Evolutionary conservation across 176 grass and related monocot genomes (phyloP), one percentile per base, ranked within the genome.

Genomic region (Avena sativa): DNA sequence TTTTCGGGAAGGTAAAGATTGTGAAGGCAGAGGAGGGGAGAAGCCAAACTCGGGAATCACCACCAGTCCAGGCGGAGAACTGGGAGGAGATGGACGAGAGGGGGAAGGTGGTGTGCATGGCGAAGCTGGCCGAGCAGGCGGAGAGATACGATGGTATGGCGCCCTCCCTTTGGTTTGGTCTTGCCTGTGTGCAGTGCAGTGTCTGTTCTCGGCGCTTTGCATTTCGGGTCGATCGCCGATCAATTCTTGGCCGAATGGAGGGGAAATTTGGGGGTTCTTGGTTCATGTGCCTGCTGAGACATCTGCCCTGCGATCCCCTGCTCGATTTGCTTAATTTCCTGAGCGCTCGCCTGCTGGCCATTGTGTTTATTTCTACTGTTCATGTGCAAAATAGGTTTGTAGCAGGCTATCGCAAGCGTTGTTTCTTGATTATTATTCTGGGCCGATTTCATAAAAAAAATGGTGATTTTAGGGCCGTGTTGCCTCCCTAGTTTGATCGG

Each of bases 111-210:
- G 88, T 95, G 30, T 79, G 51, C 74, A 79, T 90, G 53, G 88
- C 93, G 32, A 92, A 91, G 89, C 77, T 95, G 67, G 91, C 93
- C 34, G 83, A 92, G 76, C 86, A 92, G 84, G 88, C 86, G 19
- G 88, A 91, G 86, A 88, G 91, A 91, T 95, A 82, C 55, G 79
- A 92, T 61, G 91, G 93, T 92, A 88, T 51, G 21, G 57, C 34
- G 23, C 72, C 21, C 56, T 46, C 20, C 50, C 3, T 81, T 81
- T 64, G 66, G 15, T 44, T 56, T 12, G 8, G 12, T 51, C 38
- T 34, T 77, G 61, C 78, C 40, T 16, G 9, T 71, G 53, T 14
- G 15, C 21, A 52, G 50, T 28, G 30, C 17, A 40, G 38, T 40
- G 19, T 47, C 7, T 30, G 16, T 69, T 89, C 81, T 70, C 21